These are phyloP conservation scores for Leishmania mexicana DNA, from an alignment of 208 protist genomes.

Conservation along the genomic window DNA sequence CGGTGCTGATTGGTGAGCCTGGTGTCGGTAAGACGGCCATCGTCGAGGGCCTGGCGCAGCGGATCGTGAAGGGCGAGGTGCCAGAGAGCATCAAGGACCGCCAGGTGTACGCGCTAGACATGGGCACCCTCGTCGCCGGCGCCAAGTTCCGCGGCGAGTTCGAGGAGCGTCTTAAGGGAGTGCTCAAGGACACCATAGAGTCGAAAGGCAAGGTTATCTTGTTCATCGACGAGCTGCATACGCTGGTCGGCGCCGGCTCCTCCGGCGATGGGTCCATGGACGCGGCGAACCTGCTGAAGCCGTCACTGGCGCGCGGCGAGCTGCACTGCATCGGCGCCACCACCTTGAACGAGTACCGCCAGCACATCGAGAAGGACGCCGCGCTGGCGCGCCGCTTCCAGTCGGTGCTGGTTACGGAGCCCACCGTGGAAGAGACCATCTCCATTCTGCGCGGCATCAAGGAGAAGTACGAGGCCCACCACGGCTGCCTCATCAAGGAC, in stretches of 20 bases:
- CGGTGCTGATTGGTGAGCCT: conserved; percentile 98
- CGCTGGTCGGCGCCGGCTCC: conserved; percentile 96
- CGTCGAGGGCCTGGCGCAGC: conserved; percentile 92
- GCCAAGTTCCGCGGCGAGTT: conserved; percentile 99
- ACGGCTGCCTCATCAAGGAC: conserved; percentile 92
- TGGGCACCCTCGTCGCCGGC: conserved; percentile 98
- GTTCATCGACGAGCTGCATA: conserved; percentile 99
- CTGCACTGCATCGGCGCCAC: conserved; percentile 98
- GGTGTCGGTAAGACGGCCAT: conserved; percentile 94
- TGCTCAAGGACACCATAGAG: conserved; percentile 98
- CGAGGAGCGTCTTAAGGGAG: conserved; percentile 99
- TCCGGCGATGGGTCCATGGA: conserved; percentile 96
- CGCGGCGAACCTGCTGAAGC: conserved; percentile 99
- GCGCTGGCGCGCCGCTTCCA: conserved; percentile 99
- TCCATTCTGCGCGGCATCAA: conserved; percentile 97
- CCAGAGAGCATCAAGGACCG: conserved; percentile 90
- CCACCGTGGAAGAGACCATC: conserved; percentile 97
- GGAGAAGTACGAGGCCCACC: conserved; percentile 94
- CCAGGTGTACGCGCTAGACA: conserved; percentile 96
- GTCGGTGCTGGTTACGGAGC: conserved; percentile 96
- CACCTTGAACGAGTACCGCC: conserved; percentile 97
- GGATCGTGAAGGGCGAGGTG: conserved; percentile 93
- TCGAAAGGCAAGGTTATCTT: conserved; percentile 96
- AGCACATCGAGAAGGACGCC: conserved; percentile 98
- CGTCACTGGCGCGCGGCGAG: conserved; percentile 96